These are phyloP conservation scores for Entonaema liquescens DNA, from an alignment of 495 filamentous ascomycete genomes.

Conservation along the genomic window DNA sequence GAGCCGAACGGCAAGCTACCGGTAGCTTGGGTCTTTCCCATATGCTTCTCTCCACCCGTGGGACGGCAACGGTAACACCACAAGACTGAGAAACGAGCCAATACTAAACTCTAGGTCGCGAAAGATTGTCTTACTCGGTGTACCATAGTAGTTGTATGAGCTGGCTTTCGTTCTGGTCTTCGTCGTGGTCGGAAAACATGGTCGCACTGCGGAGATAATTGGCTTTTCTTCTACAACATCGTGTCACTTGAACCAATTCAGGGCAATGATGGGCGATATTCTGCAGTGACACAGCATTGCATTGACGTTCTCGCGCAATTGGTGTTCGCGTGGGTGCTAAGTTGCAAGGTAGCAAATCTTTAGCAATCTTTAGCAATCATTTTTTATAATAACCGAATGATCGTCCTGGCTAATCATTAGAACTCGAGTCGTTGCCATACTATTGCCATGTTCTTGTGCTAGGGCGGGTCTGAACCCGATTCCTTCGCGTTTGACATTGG, in stretches of 20 bases:
- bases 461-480: conserved; percentile 17
- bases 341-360: background rate
- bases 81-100: conserved; percentile 22
- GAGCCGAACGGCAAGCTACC: conserved; percentile 25
- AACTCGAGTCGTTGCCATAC: background rate
- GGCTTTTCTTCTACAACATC: conserved; percentile 19
- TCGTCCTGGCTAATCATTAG: conserved; percentile 5
- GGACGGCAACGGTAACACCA: conserved; percentile 21
- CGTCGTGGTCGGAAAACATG: conserved; percentile 15
- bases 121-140: conserved; percentile 16
- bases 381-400: conserved; percentile 25
- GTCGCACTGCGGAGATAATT: conserved; percentile 28
- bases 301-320: conserved; percentile 24
- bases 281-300: conserved; percentile 24
- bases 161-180: conserved; percentile 5
- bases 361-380: conserved; percentile 14
- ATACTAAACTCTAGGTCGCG: conserved; percentile 11
- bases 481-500: conserved; percentile 1
- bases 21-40: conserved; percentile 6
- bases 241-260: background rate
- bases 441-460: background rate
- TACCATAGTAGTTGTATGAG: conserved; percentile 17
- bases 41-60: conserved; percentile 12
- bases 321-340: conserved; percentile 15
- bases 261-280: background rate